A percentile compares a stretch with the other conserved stretches of the same genome.
These are phyloP conservation scores for Lachnellula occidentalis DNA, from an alignment of 2,329 filamentous ascomycete species.

Conservation along the genomic window DNA sequence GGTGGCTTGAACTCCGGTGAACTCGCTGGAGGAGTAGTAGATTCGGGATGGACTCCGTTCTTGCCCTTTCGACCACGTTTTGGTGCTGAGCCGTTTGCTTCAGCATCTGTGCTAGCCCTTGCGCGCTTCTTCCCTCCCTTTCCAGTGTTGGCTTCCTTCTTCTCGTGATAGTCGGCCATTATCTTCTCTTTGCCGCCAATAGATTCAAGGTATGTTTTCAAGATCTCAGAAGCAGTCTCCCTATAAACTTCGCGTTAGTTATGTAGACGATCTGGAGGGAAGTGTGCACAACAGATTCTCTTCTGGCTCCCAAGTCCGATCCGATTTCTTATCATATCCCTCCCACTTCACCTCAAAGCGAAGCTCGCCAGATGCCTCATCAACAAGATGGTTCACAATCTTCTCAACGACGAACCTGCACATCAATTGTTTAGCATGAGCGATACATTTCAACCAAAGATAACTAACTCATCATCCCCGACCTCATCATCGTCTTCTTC, in stretches of 20 bases:
- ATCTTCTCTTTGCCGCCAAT: conserved; percentile 60
- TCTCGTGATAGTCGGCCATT: conserved; percentile 39
- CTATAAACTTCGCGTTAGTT: conserved; percentile 31
- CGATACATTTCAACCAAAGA: conserved; percentile 21
- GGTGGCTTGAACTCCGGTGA: conserved; percentile 58
- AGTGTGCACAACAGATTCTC: conserved; percentile 54
- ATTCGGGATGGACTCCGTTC: conserved; percentile 38
- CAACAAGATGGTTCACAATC: conserved; percentile 61
- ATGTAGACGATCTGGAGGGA: not conserved
- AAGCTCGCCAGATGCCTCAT: conserved; percentile 44
- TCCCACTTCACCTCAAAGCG: conserved; percentile 76
- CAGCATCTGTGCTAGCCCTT: conserved; percentile 37
- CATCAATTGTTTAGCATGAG: conserved; percentile 15
- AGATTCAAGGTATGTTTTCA: conserved; percentile 57
- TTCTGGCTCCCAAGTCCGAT: conserved; percentile 76
- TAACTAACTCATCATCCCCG: conserved; percentile 42
- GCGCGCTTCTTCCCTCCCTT: conserved; percentile 56
- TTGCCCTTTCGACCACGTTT: conserved; percentile 26
- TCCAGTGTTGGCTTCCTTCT: conserved; percentile 36
- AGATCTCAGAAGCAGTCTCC: conserved; percentile 52
- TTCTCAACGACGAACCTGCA: conserved; percentile 67
- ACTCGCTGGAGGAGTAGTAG: conserved; percentile 44
- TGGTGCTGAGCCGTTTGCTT: conserved; percentile 19
- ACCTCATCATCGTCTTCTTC: conserved; percentile 34
- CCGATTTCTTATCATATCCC: conserved; percentile 63